phyloP scores from a whole-genome alignment of 2,329 filamentous ascomycete species.

The Metarhizium brunneum region DNA sequence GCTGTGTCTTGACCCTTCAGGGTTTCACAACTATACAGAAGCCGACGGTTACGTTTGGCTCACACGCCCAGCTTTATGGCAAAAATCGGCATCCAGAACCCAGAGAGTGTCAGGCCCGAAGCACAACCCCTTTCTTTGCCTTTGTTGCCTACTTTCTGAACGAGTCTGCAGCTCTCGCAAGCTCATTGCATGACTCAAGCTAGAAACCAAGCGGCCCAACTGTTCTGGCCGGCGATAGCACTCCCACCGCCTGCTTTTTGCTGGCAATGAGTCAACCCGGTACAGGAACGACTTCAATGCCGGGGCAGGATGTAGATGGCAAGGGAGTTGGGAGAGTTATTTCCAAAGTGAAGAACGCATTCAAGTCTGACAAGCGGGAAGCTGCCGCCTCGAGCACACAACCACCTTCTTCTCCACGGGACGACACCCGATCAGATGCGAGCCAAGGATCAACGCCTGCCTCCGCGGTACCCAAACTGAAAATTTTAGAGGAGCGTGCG shows the following conservation, averaged over 20 bases:
- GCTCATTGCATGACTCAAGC: background rate
- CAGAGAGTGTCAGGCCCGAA: background rate
- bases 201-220: background rate
- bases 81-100: background rate
- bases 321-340: constrained; percentile 39
- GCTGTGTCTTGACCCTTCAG: background rate
- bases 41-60: background rate
- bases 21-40: background rate
- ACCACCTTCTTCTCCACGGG: constrained; percentile 6
- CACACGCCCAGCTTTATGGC: background rate
- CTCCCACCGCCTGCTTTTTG: background rate
- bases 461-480: constrained; percentile 34
- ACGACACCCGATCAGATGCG: constrained; percentile 16
- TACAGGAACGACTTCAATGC: constrained; percentile 9
- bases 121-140: background rate
- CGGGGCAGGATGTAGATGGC: constrained; percentile 30
- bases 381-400: constrained; percentile 13
- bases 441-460: constrained; percentile 15
- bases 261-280: background rate
- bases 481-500: constrained; percentile 47
- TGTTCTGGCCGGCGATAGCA: background rate
- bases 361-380: constrained; percentile 32
- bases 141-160: background rate
- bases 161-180: background rate
- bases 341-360: constrained; percentile 39